Conservation (phyloP, 2,329 filamentous ascomycete species). For the Lachnellula subtilissima region DNA sequence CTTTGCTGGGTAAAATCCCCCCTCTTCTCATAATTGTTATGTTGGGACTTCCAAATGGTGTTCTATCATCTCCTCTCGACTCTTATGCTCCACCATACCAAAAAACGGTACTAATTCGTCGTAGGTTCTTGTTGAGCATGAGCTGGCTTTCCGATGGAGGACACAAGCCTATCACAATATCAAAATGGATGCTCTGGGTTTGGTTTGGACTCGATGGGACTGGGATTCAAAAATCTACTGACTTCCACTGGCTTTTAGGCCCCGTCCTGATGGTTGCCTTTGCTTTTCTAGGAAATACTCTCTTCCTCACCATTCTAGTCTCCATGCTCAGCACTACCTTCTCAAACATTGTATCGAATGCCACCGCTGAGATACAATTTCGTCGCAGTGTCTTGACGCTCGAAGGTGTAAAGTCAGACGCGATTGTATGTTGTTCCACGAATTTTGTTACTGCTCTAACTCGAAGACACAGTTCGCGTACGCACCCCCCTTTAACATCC, state of each 20-base stretch:
- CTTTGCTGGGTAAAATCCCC: slow-evolving; percentile 49
- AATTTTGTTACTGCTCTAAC: not conserved
- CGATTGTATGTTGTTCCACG: slow-evolving; percentile 40
- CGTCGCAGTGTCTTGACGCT: slow-evolving; percentile 75
- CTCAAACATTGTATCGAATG: slow-evolving; percentile 69
- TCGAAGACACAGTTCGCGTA: slow-evolving; percentile 21
- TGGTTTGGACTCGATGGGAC: slow-evolving; percentile 78
- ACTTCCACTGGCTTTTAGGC: slow-evolving; percentile 76
- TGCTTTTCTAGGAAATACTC: slow-evolving; percentile 78
- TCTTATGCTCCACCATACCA: too few species aligned
- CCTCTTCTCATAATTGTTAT: too few species aligned
- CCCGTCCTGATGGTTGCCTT: slow-evolving; percentile 78
- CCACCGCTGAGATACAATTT: slow-evolving; percentile 79
- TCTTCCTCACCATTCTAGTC: slow-evolving; percentile 84
- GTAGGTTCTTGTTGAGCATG: slow-evolving; percentile 68
- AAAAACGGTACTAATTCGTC: too few species aligned
- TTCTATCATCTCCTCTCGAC: too few species aligned
- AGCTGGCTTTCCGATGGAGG: slow-evolving; percentile 68
- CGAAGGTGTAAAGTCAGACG: slow-evolving; percentile 80
- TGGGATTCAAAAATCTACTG: slow-evolving; percentile 50
- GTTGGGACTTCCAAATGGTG: too few species aligned
- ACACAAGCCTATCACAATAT: slow-evolving; percentile 63
- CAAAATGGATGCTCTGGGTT: slow-evolving; percentile 90
- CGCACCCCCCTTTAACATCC: slow-evolving; percentile 76
- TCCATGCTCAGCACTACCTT: slow-evolving; percentile 86